A percentile compares a stretch with the other conserved stretches of the same genome.
These are phyloP conservation scores for Lanmaoa pseudosensibilis DNA, from an alignment of 768 basidiomycete genomes.

Conservation along the genomic window DNA sequence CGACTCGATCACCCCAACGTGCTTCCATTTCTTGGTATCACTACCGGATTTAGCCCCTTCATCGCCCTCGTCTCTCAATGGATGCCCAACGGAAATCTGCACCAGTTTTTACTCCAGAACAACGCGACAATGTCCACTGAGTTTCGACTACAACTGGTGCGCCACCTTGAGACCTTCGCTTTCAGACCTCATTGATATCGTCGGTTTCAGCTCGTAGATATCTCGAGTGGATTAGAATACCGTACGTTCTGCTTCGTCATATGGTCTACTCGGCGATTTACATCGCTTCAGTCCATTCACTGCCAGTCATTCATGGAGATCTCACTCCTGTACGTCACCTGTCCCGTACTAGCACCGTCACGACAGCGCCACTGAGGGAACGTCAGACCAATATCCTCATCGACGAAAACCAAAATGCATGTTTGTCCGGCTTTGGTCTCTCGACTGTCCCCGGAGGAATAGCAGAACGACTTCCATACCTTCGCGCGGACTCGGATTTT, in stretches of 20 bases:
- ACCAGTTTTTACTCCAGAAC: conserved; percentile 3
- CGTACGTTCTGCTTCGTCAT: background rate
- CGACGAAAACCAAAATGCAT: conserved; percentile 6
- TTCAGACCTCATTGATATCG: background rate
- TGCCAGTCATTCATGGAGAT: conserved; percentile 16
- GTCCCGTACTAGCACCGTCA: too few relatives aligned
- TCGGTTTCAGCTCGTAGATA: conserved; percentile 12
- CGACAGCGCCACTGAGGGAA: background rate
- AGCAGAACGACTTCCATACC: conserved; percentile 9
- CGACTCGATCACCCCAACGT: conserved; percentile 18
- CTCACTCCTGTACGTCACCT: conserved; percentile 14
- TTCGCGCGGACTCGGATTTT: conserved; percentile 11
- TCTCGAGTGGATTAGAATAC: conserved; percentile 17
- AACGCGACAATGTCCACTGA: background rate
- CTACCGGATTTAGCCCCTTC: conserved; percentile 7
- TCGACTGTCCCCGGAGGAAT: conserved; percentile 15
- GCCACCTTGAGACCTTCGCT: background rate
- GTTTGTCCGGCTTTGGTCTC: conserved; percentile 12
- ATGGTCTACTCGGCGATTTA: background rate
- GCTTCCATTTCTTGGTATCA: conserved; percentile 18
- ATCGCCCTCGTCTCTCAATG: conserved; percentile 13
- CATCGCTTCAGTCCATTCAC: conserved; percentile 8
- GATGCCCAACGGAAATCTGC: conserved; percentile 11
- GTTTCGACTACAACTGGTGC: conserved; percentile 10
- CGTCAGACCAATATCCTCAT: conserved; percentile 17